Evolutionary conservation across 805 yeast species (phyloP).

Genomic region (Lipomyces starkeyi): DNA sequence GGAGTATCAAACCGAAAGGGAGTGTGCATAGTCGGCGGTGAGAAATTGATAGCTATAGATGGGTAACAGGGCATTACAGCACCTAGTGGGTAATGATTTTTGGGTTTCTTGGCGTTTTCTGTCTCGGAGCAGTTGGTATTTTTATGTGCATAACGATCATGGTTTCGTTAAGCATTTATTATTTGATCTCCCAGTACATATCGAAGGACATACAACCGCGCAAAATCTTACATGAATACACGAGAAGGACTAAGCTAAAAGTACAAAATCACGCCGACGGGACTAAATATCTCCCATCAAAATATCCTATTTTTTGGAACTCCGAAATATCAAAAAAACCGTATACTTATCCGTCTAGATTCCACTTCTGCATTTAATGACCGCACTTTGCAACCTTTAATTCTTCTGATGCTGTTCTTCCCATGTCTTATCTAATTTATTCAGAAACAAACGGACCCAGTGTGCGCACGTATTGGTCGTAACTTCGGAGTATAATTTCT

Average conservation of each 20-base stretch:
- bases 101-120: neutral
- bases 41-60: neutral
- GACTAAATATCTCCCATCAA: neutral
- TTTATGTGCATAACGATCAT: neutral
- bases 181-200: neutral
- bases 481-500: constrained; percentile 38
- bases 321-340: neutral
- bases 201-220: neutral
- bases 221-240: neutral
- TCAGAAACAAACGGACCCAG: constrained; percentile 35
- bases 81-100: neutral
- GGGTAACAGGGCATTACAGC: neutral
- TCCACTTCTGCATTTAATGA: neutral
- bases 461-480: constrained; percentile 36
- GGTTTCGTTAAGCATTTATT: neutral
- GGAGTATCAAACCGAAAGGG: neutral
- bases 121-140: neutral
- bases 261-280: neutral
- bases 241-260: neutral
- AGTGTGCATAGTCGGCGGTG: neutral
- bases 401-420: constrained; percentile 15
- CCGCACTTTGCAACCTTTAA: neutral
- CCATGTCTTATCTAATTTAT: constrained; percentile 25
- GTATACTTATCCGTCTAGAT: neutral
- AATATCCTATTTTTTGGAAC: neutral